Evolutionary conservation across 176 grass and related monocot species (phyloP).

Genomic region (Miscanthus lutarioriparius): DNA sequence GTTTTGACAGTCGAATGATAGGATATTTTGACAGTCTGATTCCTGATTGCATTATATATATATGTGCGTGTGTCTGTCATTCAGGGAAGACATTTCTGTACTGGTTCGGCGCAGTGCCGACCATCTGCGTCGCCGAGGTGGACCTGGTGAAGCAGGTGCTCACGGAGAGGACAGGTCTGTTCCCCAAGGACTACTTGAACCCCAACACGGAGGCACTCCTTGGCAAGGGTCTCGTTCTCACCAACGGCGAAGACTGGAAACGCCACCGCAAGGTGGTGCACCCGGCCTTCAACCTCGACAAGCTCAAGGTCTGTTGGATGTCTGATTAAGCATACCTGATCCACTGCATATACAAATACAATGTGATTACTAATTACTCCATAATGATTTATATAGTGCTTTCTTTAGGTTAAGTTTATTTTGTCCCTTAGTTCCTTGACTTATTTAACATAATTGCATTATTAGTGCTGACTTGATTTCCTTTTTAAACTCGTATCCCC

Average conservation of each 20-base stretch:
- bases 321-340: neutral
- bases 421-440: neutral
- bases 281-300: conserved; percentile 34
- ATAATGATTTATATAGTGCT: neutral
- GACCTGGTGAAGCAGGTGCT: conserved; percentile 33
- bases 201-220: conserved; percentile 13
- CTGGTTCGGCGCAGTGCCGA: conserved; percentile 19
- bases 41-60: neutral
- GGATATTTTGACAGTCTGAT: neutral
- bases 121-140: neutral
- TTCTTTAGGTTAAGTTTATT: neutral
- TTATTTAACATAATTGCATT: neutral
- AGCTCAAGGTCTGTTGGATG: conserved; percentile 5
- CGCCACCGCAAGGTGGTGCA: conserved; percentile 39
- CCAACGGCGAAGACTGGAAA: conserved; percentile 33
- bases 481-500: no score
- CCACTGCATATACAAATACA: neutral
- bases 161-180: neutral
- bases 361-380: neutral
- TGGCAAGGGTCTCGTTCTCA: conserved; percentile 21
- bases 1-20: neutral
- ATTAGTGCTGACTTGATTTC: no score
- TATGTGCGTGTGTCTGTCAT: neutral
- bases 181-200: conserved; percentile 19
- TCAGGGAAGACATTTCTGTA: conserved; percentile 24